Base-by-base conservation (phyloP, 257 asterid species). In the Cruciata laevipes region DNA sequence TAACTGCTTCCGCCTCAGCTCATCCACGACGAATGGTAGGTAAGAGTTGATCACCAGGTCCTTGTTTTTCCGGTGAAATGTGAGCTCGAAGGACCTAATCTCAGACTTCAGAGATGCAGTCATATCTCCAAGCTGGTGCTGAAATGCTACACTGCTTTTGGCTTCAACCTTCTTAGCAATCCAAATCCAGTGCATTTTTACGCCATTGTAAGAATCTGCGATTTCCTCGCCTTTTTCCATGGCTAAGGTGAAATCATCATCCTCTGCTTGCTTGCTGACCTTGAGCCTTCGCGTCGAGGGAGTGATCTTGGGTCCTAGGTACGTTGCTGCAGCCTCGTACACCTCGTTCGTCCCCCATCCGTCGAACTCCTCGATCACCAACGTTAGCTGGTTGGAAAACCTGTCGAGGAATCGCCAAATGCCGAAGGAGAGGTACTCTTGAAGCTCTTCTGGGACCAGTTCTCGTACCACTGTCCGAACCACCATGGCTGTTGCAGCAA, bases 131-230 rank as follows among this genome's bases (percentile, higher is more conserved):
- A 79, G 84, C 13, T 83, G 74, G 74, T 79, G 73, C 3, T 42
- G 32, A 80, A 80, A 7, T 58, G 35, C 37, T 32, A 18, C 51
- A 2, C 17, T 13, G 51, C 13, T 13, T 4, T 24, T 64, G 2
- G 77, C 3, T 44, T 82, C 80, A 0, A 63, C 55, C 16, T 55
- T 20, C 33, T 12, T 66, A 44, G 82, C 73, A 1, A 75, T 61
- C 89, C 91, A 80, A n/a, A 72, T 23, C 96, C 96, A 89, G 31
- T 66, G 76, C 76, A 88, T 74, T 56, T 51, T 78, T 49, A 73
- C 69, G 1, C 88, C 88, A 3, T 68, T 23, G 78, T 61, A 80
- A 3, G 63, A 0, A 59, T 86, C 96, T 1, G 52, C 9, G 5
- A 83, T 12, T 61, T 83, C 81, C 66, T 86, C 84, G 33, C 70